Evolutionary conservation across 164 flowering plant species (phyloP).

Genomic region (Aristolochia fimbriata): DNA sequence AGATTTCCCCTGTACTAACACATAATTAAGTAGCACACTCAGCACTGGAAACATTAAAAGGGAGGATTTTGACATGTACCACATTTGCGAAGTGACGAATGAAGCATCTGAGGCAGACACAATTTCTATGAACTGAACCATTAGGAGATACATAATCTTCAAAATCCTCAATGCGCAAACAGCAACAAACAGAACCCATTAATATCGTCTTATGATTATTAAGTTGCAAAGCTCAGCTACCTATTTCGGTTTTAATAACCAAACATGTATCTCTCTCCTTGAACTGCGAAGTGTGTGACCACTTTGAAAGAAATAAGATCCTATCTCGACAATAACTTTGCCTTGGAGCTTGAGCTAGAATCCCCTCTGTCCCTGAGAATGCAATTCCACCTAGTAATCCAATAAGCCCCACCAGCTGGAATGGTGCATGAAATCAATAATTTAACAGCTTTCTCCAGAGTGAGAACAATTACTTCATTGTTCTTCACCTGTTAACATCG

Average conservation of each 20-base stretch:
- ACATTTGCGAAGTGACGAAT: conserved; percentile 42
- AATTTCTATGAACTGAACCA: conserved; percentile 51
- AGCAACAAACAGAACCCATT: conserved; percentile 88
- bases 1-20: background rate
- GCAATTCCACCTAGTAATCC: too few relatives aligned
- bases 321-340: background rate
- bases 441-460: too few relatives aligned
- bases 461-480: too few relatives aligned
- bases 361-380: too few relatives aligned
- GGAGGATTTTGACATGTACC: conserved; percentile 29
- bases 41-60: background rate
- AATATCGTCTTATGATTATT: background rate
- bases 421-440: too few relatives aligned
- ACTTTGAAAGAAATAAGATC: background rate
- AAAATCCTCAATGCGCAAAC: conserved; percentile 46
- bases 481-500: too few relatives aligned
- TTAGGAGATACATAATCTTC: conserved; percentile 62
- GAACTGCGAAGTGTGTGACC: background rate
- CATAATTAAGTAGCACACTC: background rate
- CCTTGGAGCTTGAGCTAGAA: background rate
- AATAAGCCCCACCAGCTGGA: too few relatives aligned
- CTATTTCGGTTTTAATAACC: background rate
- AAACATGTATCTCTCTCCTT: background rate
- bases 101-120: conserved; percentile 64
- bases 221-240: background rate